phyloP scores from a whole-genome alignment of 1,284 basidiomycete species.

The Vanrija humicola region DNA sequence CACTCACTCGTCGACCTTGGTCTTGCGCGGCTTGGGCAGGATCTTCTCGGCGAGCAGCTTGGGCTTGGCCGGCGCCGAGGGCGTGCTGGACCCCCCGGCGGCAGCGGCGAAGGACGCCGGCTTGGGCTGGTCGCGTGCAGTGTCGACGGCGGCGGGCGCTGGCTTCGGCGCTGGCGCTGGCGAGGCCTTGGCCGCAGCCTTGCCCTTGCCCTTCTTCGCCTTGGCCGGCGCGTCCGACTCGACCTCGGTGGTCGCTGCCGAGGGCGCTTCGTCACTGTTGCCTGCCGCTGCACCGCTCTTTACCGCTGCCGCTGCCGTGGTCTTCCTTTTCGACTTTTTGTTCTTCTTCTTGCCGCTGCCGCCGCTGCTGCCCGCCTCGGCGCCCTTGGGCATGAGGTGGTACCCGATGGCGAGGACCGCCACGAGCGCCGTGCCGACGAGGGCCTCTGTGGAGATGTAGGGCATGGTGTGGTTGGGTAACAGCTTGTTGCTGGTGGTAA shows the following conservation, averaged over 20 bases:
- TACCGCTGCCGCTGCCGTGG: background rate
- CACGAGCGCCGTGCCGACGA: constrained; percentile 36
- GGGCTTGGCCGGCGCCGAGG: constrained; percentile 17
- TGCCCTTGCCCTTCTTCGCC: constrained; percentile 7
- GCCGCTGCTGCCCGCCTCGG: background rate
- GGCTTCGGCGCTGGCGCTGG: background rate
- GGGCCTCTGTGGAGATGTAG: constrained; percentile 45
- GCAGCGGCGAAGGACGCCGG: constrained; percentile 13
- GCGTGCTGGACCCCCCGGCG: background rate
- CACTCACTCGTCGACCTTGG: constrained; percentile 46
- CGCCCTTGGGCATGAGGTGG: constrained; percentile 21
- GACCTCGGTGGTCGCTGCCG: background rate
- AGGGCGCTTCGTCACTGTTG: background rate
- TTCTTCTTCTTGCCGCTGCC: constrained; percentile 23
- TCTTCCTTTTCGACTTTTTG: constrained; percentile 34
- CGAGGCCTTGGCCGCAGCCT: background rate
- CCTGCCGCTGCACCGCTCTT: background rate
- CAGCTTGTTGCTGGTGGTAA: background rate
- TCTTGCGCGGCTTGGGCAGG: constrained; percentile 39
- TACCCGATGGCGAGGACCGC: constrained; percentile 36
- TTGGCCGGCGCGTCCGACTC: constrained; percentile 6
- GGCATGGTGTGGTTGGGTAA: constrained; percentile 29
- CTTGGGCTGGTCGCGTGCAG: background rate
- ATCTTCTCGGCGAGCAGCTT: constrained; percentile 44
- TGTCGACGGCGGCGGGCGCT: background rate